phyloP scores from a whole-genome alignment of 495 filamentous ascomycete genomes.

The Parathielavia appendiculata region DNA sequence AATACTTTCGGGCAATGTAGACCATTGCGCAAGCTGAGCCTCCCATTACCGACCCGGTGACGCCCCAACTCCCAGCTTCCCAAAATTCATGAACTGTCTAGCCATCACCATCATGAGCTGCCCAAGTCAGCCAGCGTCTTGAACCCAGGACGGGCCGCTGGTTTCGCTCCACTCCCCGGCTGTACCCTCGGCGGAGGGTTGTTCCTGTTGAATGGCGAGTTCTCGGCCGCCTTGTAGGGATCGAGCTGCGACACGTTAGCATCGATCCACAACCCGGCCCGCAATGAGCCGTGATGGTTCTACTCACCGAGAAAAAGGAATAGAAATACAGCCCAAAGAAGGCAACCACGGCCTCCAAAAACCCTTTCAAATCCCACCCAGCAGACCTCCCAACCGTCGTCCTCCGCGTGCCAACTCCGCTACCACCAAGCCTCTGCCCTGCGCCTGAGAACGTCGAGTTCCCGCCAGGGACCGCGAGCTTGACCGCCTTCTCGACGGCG shows the following conservation, averaged over 20 bases:
- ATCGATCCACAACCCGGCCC: neutral
- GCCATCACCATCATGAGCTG: constrained; percentile 10
- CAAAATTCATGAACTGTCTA: constrained; percentile 4
- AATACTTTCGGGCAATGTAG: neutral
- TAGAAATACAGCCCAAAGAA: constrained; percentile 59
- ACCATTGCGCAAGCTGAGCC: neutral
- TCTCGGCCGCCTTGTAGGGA: constrained; percentile 58
- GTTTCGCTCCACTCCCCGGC: constrained; percentile 19
- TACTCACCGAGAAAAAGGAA: constrained; percentile 50
- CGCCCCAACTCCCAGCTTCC: constrained; percentile 15
- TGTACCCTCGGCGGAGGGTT: constrained; percentile 26
- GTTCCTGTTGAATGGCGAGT: constrained; percentile 58
- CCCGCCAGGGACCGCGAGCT: constrained; percentile 44
- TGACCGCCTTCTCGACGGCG: constrained; percentile 70
- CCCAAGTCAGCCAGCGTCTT: constrained; percentile 42
- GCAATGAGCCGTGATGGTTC: neutral
- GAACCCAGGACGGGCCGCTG: constrained; percentile 32
- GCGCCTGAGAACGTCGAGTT: constrained; percentile 41
- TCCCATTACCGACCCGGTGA: neutral
- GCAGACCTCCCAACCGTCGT: constrained; percentile 24
- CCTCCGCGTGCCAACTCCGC: constrained; percentile 18
- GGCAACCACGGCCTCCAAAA: constrained; percentile 44
- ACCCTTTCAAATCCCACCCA: constrained; percentile 39
- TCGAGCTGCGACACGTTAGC: constrained; percentile 50
- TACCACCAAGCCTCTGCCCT: constrained; percentile 35